Percentiles rank a stretch among this genome's conserved stretches.
phyloP scores from a whole-genome alignment of 495 filamentous ascomycete species.

The Penicillium bovifimosum region DNA sequence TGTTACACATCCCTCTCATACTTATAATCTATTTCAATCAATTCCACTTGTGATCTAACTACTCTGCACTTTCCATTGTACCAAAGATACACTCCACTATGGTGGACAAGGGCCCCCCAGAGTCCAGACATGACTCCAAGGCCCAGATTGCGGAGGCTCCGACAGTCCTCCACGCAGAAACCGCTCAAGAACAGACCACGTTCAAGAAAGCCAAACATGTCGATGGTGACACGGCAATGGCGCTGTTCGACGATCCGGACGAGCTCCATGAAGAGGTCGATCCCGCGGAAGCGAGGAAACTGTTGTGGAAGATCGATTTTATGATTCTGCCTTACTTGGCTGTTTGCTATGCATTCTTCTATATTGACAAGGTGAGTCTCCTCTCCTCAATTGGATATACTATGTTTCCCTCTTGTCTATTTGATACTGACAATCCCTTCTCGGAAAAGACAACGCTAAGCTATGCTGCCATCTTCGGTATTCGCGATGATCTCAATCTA shows the following conservation, averaged over 20 bases:
- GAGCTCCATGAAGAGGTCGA: conserved; percentile 44
- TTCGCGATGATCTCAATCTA: conserved; percentile 43
- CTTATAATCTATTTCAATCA: background rate
- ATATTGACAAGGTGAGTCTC: conserved; percentile 46
- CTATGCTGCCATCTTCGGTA: conserved; percentile 56
- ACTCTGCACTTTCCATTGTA: background rate
- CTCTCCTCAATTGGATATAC: conserved; percentile 10
- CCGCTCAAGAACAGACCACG: conserved; percentile 15
- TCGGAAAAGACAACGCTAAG: conserved; percentile 50
- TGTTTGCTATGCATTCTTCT: conserved; percentile 57
- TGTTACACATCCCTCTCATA: background rate
- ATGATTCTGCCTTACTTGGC: conserved; percentile 47
- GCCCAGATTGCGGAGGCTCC: conserved; percentile 18
- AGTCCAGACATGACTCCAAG: conserved; percentile 20
- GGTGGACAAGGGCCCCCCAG: conserved; percentile 5
- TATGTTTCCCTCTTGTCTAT: conserved; percentile 4
- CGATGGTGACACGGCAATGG: conserved; percentile 44
- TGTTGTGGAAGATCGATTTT: conserved; percentile 53
- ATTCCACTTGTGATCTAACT: background rate
- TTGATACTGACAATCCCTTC: conserved; percentile 24
- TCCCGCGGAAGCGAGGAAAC: conserved; percentile 40
- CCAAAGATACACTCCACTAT: conserved; percentile 8
- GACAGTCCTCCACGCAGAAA: conserved; percentile 24
- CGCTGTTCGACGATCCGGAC: conserved; percentile 37
- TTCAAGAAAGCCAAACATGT: conserved; percentile 26